These are phyloP conservation scores for Ramularia endophylla DNA, from an alignment of 2,329 filamentous ascomycete species.

Conservation along the genomic window DNA sequence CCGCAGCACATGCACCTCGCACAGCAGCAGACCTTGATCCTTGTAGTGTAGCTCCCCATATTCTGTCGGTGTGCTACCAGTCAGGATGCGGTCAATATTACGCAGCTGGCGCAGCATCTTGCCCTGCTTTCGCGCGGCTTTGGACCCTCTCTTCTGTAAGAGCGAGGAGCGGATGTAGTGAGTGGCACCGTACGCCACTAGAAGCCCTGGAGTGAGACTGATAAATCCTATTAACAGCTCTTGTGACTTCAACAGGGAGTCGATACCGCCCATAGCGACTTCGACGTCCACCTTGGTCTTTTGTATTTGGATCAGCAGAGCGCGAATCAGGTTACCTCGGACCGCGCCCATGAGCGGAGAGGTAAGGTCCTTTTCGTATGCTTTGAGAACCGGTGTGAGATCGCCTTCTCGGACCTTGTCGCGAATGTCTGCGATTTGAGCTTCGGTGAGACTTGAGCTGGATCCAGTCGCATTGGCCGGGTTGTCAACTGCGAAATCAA, in stretches of 20 bases:
- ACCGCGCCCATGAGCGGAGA: constrained; percentile 77
- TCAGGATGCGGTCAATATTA: constrained; percentile 70
- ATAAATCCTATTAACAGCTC: constrained; percentile 98
- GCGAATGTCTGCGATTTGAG: constrained; percentile 67
- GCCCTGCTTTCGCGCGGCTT: constrained; percentile 58
- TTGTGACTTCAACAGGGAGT: constrained; percentile 89
- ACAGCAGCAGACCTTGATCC: constrained; percentile 83
- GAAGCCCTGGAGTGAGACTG: constrained; percentile 83
- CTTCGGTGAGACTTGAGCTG: constrained; percentile 49
- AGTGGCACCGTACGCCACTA: constrained; percentile 70
- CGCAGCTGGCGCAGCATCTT: constrained; percentile 72
- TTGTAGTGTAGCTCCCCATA: constrained; percentile 80
- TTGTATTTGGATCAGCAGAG: constrained; percentile 91
- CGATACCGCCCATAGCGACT: constrained; percentile 91
- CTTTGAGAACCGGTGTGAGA: constrained; percentile 81
- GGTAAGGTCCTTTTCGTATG: constrained; percentile 84
- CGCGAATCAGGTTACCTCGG: constrained; percentile 78
- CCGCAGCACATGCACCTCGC: constrained; percentile 79
- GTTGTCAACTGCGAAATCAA: constrained; percentile 87
- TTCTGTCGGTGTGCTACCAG: constrained; percentile 51
- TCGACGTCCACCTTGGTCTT: constrained; percentile 99
- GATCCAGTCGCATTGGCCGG: constrained; percentile 53
- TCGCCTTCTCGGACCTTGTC: constrained; percentile 84
- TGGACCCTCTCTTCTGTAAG: constrained; percentile 63
- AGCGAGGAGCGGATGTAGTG: constrained; percentile 67